phyloP scores from a whole-genome alignment of 139 green algal species.

The Auxenochlorella pyrenoidosa region DNA sequence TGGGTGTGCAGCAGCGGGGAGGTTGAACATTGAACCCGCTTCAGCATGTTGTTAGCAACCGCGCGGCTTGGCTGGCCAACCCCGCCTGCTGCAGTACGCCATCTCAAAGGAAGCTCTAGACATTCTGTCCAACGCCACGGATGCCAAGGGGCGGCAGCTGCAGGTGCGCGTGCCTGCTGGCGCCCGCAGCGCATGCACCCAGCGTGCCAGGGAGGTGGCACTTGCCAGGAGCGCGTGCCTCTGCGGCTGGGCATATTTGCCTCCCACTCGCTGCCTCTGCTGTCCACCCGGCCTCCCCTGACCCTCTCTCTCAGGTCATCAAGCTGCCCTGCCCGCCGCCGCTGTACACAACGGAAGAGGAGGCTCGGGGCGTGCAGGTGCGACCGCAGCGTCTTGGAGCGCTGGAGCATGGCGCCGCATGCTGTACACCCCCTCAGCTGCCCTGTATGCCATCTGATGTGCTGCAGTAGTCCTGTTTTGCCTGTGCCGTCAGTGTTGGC shows the following conservation, averaged over 20 bases:
- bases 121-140: slow-evolving; percentile 45
- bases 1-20: too few species aligned
- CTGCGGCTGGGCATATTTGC: too few species aligned
- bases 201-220: neutral
- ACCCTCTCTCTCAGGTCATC: slow-evolving; percentile 52
- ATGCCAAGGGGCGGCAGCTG: slow-evolving; percentile 69
- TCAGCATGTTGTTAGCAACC: too few species aligned
- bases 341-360: slow-evolving; percentile 60
- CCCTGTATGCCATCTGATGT: neutral
- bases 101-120: slow-evolving; percentile 49
- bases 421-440: too few species aligned
- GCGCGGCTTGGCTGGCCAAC: too few species aligned
- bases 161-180: neutral
- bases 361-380: slow-evolving; percentile 49
- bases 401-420: too few species aligned
- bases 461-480: neutral
- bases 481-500: too few species aligned
- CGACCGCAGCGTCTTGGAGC: neutral
- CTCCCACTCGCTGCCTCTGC: too few species aligned
- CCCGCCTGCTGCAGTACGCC: neutral
- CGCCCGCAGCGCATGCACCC: too few species aligned
- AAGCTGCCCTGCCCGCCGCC: slow-evolving; percentile 75
- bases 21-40: too few species aligned
- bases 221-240: too few species aligned
- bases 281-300: neutral